Evolutionary conservation across 352 stramenopile species (phyloP), one percentile per base, ranked within the genome.

Genomic region (Pythium volutum): DNA sequence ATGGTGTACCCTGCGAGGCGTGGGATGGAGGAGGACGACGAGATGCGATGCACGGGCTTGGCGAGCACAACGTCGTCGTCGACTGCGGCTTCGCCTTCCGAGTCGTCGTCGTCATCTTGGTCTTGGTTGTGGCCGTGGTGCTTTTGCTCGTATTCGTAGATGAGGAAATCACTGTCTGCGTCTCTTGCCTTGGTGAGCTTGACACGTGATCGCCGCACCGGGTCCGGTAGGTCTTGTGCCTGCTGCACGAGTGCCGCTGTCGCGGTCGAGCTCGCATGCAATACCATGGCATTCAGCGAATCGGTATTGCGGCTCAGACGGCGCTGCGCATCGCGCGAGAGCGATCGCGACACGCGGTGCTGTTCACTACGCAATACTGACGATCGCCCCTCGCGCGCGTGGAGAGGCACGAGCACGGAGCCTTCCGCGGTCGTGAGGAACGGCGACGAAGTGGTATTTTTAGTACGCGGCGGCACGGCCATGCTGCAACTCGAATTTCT

Each of bases 1-100:
- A 36, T 43, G 11, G 26, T 20, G 53, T 59, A 39, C 62, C 69
- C 34, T 67, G 33, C 46, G 59, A 75, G 1, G 62, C 76, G 23
- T 71, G 66, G 20, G 69, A 50, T 16, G 58, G 60, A 11, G 34
- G 5, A 41, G 61, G 20, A 68, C 27, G 22, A 73, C 31, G 1
- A 55, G 52, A n/a, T 16, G 49, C 41, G 43, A 2, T 20, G 41
- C 27, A 11, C 11, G 4, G 36, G 29, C 16, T 48, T 49, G 22
- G 23, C 52, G 15, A 61, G 29, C 26, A 27, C 25, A 10, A 53
- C 41, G 41, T 52, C 29, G 18, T 61, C 41, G 20, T 61, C 41
- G 12, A 61, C 54, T 4, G 36, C 43, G n/a, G 27, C 41, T 33
- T 61, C 39, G 54, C 54, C 54, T 34, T 61, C 52, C 4, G 36